Percentiles rank a stretch among this genome's conserved stretches.
These are phyloP conservation scores for Chrysoporthe deuterocubensis DNA, from an alignment of 2,329 filamentous ascomycete species.

Conservation along the genomic window DNA sequence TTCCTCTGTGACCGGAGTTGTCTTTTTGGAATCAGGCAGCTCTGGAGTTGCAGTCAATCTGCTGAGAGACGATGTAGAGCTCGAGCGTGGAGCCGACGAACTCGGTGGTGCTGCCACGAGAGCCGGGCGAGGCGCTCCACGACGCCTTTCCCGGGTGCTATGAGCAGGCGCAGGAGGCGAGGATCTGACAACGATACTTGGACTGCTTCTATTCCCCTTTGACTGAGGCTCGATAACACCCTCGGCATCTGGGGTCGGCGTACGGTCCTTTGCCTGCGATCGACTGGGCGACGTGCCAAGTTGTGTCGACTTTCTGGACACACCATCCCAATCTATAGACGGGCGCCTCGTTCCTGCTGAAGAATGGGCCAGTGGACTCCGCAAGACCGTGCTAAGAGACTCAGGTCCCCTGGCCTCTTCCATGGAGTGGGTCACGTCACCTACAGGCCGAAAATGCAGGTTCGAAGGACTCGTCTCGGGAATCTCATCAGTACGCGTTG, in stretches of 20 bases:
- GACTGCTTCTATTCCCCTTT: not conserved
- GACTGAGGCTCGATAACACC: not conserved
- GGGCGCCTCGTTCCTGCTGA: not conserved
- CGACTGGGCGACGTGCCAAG: not conserved
- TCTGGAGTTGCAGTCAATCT: slow-evolving; percentile 45
- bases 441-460: slow-evolving; percentile 23
- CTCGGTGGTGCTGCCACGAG: slow-evolving; percentile 7
- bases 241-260: not conserved
- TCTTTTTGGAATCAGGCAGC: slow-evolving; percentile 42
- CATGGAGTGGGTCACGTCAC: slow-evolving; percentile 7
- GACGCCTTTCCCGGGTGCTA: slow-evolving; percentile 20
- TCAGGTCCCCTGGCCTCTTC: slow-evolving; percentile 3
- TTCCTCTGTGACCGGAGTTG: slow-evolving; percentile 42
- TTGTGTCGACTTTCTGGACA: not conserved
- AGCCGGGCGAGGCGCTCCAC: not conserved
- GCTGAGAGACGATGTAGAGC: slow-evolving; percentile 46
- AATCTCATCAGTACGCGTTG: slow-evolving; percentile 32
- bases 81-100: slow-evolving; percentile 12
- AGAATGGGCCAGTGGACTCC: not conserved
- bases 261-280: not conserved
- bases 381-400: slow-evolving; percentile 7
- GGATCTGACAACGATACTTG: slow-evolving; percentile 1
- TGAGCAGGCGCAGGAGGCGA: slow-evolving; percentile 22
- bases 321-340: not conserved
- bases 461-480: slow-evolving; percentile 39